Evolutionary conservation across 352 stramenopile species (phyloP).

Genomic region (Phytophthora hybrid): DNA sequence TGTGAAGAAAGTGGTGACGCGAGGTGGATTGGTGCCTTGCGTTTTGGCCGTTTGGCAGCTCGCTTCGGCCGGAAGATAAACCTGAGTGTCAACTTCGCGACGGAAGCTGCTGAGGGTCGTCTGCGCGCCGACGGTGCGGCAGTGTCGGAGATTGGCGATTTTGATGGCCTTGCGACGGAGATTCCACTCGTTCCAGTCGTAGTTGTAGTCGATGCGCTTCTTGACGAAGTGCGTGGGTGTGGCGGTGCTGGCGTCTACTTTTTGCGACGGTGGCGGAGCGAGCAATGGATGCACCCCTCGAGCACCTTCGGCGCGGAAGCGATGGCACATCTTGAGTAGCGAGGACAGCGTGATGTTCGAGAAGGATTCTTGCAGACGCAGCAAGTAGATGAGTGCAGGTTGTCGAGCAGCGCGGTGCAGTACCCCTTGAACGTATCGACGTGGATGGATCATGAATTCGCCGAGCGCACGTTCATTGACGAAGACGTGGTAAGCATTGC

Average conservation of each 20-base stretch:
- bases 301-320: constrained; percentile 47
- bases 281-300: constrained; percentile 68
- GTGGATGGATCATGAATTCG: constrained; percentile 91
- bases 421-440: constrained; percentile 79
- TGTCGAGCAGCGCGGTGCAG: constrained; percentile 71
- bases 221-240: constrained; percentile 94
- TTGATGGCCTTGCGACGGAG: constrained; percentile 90
- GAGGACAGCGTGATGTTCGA: constrained; percentile 75
- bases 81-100: constrained; percentile 88
- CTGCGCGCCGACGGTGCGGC: constrained; percentile 88
- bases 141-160: constrained; percentile 93
- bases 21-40: constrained; percentile 85
- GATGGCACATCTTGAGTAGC: constrained; percentile 71
- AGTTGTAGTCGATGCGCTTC: constrained; percentile 91
- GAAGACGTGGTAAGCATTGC: constrained; percentile 93
- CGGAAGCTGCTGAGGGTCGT: constrained; percentile 92
- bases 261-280: constrained; percentile 57
- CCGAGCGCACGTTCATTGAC: constrained; percentile 89
- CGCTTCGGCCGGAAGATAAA: constrained; percentile 73
- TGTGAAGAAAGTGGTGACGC: constrained; percentile 83
- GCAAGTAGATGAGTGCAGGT: constrained; percentile 93
- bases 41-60: constrained; percentile 86
- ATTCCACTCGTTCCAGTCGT: constrained; percentile 97
- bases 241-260: constrained; percentile 88
- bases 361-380: constrained; percentile 90